Evolutionary conservation across 2,329 filamentous ascomycete species (phyloP), one percentile per base, ranked within the genome.

Genomic region (Monilinia vaccinii-corymbosi): DNA sequence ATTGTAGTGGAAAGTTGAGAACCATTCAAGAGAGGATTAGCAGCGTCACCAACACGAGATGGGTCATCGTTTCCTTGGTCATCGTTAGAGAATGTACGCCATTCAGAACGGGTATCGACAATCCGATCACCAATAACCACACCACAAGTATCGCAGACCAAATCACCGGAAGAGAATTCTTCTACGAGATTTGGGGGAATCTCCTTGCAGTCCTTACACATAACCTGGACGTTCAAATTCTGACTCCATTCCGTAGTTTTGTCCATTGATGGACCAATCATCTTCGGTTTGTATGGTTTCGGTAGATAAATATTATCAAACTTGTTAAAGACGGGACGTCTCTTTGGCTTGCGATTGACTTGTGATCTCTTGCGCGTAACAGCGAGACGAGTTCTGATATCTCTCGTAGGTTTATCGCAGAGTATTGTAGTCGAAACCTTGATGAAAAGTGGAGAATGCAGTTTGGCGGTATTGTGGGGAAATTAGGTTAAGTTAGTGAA

Each of bases 81-180:
- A 71, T 99, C 94, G 73, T 97, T 97, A 72, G 92, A 91, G 76
- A 99, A 99, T 0, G 94, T 99, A 72, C 94, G 90, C 94, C 94
- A 99, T 77, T 99, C 94, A 51, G 91, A 96, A 64, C 95, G 88
- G 63, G 90, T 95, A 72, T 99, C 95, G 71, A 99, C 92, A 72
- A 94, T 91, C 66, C 91, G 88, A 70, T 93, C 89, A 62, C 89
- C 88, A 34, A 99, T 82, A 7, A 99, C 94, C 38, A 97, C 80
- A 42, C 94, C 94, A 70, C 94, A 99, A 63, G 88, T 91, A 61
- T 83, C 88, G 73, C 94, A 99, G 59, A 99, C 91, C 73, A 95
- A 89, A 74, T 99, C 94, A 65, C 91, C 90, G 40, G 86, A 89
- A 7, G 91, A 91, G 72, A 93, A 94, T 73, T 97, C 94, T 72